Percentiles rank a stretch among this genome's conserved stretches.
These are phyloP conservation scores for Aureobasidium sp. DNA, from an alignment of 2,329 filamentous ascomycete species.

Conservation along the genomic window DNA sequence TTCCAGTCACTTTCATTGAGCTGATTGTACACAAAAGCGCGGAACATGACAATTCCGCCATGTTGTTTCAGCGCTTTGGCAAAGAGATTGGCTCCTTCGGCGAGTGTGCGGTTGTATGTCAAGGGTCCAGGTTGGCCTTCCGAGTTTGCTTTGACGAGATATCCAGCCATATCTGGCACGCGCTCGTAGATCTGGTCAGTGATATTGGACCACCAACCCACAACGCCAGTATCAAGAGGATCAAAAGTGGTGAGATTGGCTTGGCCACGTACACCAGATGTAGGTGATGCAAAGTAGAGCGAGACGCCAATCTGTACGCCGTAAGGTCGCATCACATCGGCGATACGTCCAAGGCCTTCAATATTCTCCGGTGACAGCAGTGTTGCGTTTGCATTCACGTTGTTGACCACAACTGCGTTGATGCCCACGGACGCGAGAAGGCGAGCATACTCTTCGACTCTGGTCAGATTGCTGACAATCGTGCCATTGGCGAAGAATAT, in stretches of 20 bases:
- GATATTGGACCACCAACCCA: constrained; percentile 56
- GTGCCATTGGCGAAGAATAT: constrained; percentile 59
- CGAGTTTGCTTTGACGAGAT: constrained; percentile 64
- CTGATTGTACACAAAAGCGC: constrained; percentile 64
- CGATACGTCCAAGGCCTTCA: constrained; percentile 54
- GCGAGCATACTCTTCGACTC: constrained; percentile 56
- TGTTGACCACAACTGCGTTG: constrained; percentile 63
- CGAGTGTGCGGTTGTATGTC: constrained; percentile 62
- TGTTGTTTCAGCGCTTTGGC: constrained; percentile 52
- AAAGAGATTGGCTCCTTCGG: constrained; percentile 63
- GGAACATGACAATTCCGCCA: constrained; percentile 60
- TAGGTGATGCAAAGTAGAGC: constrained; percentile 61
- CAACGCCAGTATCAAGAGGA: constrained; percentile 53
- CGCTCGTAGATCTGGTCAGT: constrained; percentile 53
- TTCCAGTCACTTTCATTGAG: constrained; percentile 56
- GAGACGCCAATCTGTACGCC: constrained; percentile 60
- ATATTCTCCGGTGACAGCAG: constrained; percentile 53
- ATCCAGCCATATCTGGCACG: constrained; percentile 62
- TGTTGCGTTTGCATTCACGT: constrained; percentile 61
- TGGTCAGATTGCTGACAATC: constrained; percentile 52
- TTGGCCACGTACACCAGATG: constrained; percentile 31
- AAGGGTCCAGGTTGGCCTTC: constrained; percentile 65
- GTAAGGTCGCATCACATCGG: constrained; percentile 60
- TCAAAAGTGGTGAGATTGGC: constrained; percentile 57
- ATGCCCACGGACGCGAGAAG: constrained; percentile 59